These are phyloP conservation scores for Salinomyces thailandicus DNA, from an alignment of 2,329 filamentous ascomycete species.

Conservation along the genomic window DNA sequence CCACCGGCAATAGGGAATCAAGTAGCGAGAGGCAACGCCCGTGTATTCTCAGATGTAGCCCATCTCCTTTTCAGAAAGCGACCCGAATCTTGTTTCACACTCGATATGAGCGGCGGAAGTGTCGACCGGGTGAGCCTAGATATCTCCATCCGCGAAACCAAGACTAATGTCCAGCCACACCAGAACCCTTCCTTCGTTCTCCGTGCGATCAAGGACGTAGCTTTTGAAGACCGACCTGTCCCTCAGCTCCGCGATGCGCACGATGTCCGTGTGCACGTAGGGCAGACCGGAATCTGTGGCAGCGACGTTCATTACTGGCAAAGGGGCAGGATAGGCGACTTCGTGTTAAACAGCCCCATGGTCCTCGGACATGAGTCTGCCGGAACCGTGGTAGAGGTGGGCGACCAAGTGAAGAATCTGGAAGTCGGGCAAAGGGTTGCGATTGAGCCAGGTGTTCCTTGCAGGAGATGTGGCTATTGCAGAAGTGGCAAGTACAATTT, in stretches of 20 bases:
- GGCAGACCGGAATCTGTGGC: conserved; percentile 78
- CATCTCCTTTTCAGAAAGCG: no score
- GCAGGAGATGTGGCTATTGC: conserved; percentile 35
- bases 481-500: conserved; percentile 81
- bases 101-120: no score
- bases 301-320: conserved; percentile 36
- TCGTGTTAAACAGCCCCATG: conserved; percentile 35
- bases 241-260: conserved; percentile 52
- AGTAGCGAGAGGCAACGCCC: no score
- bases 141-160: no score
- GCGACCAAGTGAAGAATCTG: conserved; percentile 32
- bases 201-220: conserved; percentile 59
- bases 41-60: no score
- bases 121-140: no score
- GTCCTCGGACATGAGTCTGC: conserved; percentile 40
- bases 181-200: conserved; percentile 81
- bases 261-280: conserved; percentile 67
- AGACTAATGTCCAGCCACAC: no score
- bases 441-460: conserved; percentile 41
- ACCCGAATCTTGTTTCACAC: no score
- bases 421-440: conserved; percentile 38
- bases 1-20: no score
- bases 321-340: conserved; percentile 39
- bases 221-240: conserved; percentile 62
- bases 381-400: conserved; percentile 31